These are phyloP conservation scores for Periconia sp. DNA, from an alignment of 2,329 filamentous ascomycete genomes.

Conservation along the genomic window DNA sequence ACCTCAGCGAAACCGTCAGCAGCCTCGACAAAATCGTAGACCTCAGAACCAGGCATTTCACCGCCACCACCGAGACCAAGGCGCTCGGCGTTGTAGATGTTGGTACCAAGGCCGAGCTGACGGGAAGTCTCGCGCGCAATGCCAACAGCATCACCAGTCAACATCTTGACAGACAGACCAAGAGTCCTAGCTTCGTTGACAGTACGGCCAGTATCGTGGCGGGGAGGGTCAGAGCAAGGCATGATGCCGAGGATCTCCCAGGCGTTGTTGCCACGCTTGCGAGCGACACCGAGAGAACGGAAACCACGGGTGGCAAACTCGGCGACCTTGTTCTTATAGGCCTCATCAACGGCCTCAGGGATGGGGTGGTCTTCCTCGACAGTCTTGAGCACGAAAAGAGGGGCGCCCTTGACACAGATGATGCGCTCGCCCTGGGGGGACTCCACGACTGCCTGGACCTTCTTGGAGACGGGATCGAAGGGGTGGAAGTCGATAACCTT, in stretches of 20 bases:
- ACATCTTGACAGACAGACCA: slow-evolving; percentile 91
- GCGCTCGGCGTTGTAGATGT: slow-evolving; percentile 91
- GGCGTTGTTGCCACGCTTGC: slow-evolving; percentile 76
- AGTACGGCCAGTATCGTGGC: slow-evolving; percentile 86
- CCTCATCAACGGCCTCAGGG: slow-evolving; percentile 73
- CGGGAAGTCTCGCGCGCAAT: slow-evolving; percentile 91
- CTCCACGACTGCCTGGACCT: slow-evolving; percentile 81
- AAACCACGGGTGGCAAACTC: slow-evolving; percentile 93
- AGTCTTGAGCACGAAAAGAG: slow-evolving; percentile 82
- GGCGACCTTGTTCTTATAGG: slow-evolving; percentile 89
- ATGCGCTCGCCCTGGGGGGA: slow-evolving; percentile 82
- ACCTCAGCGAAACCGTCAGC: slow-evolving; percentile 94
- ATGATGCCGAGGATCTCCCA: slow-evolving; percentile 96
- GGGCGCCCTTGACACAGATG: slow-evolving; percentile 87
- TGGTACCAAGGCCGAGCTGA: slow-evolving; percentile 87
- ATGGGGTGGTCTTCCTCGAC: slow-evolving; percentile 84
- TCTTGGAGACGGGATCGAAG: slow-evolving; percentile 93
- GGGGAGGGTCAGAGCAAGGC: slow-evolving; percentile 89
- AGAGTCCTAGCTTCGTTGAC: slow-evolving; percentile 87
- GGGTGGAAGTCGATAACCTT: slow-evolving; percentile 82
- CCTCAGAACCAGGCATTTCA: slow-evolving; percentile 90
- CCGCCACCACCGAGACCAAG: slow-evolving; percentile 87
- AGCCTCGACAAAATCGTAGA: slow-evolving; percentile 94
- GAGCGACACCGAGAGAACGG: slow-evolving; percentile 89
- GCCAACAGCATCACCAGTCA: slow-evolving; percentile 91